Evolutionary conservation across 345 rosid species (phyloP), one percentile per base, ranked within the genome.

Genomic region (Gossypium raimondii): DNA sequence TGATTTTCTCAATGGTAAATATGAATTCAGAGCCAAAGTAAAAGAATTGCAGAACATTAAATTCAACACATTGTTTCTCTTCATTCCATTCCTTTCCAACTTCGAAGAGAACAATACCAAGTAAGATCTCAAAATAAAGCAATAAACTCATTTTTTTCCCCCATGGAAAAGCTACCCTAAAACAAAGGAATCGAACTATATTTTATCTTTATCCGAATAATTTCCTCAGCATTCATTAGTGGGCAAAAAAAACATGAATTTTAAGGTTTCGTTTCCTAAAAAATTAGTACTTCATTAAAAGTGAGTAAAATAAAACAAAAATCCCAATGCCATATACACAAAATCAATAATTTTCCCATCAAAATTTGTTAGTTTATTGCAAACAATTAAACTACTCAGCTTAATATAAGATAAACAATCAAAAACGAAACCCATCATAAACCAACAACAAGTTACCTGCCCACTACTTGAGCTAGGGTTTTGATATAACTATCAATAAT

Each of bases 401-500:
- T 58, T 58, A 58, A 58, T 58, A 58, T 58, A 22, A 11, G 24
- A 58, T 24, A 22, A 59, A 24, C 29, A 58, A 24, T 29, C 29
- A 57, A 24, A 24, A 24, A 11, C 4, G 34, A 3, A 59, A 59
- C 1, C 18, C 7, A 38, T 38, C 3, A 16, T 13, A 58, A 43
- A 53, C 16, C 7, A 25, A 41, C 29, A 52, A 75, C 1, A 3
- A 27, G 41, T 34, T 77, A 90, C 99, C 99, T 93, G 81, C 97
- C 98, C 10, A 91, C 83, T 61, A 92, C 69, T 78, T 59, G 71
- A 11, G 94, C 91, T 3, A 95, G 88, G 78, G 84, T 89, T 82
- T 91, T 95, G 80, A 86, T 90, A 57, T 93, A 93, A 53, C 70
- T 48, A 55, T 93, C 91, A 13, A 95, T 91, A 45, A 95, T 93